Base-by-base conservation (phyloP, 306 rosid genomes). In the Fagus crenata region DNA sequence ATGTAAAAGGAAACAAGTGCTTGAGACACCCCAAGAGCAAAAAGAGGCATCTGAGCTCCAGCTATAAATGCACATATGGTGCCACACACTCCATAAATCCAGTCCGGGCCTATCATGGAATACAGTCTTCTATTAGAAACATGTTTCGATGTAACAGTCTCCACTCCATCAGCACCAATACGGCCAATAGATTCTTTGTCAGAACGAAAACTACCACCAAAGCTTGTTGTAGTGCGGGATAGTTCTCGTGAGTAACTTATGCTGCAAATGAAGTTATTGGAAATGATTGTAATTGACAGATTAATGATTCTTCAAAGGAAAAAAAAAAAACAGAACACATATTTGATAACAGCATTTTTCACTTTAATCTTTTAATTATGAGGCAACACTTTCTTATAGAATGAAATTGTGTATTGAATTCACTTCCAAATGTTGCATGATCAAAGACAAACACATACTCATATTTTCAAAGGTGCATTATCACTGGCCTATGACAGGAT, bases 11-110 rank as follows among this genome's bases (percentile, higher is more conserved):
- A 75, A 56, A 95, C 98, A 80, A 95, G 97, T 67, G 98, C 96
- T 22, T 95, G 95, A 81, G 98, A 88, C 59, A 95, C 88, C 37
- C 98, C 98, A 3, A 95, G 97, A 76, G 98, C 96, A 70, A 89
- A 95, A 37, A 92, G 95, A 51, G 97, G 97, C 98, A 95, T 95
- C 74, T 95, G 98, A 12, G 98, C 93, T 80, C 97, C 98, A 4
- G 97, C 90, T 78, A 95, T 68, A 56, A 95, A 91, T 17, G 96
- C 98, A 72, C 92, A 80, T 9, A 90, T 68, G 53, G 96, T 87
- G 11, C 98, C 98, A 53, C 81, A 41, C 49, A 87, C 86, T 71
- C 98, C 98, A 64, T 92, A 92, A 73, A 74, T 53, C 98, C 97
- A 92, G 79, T 95, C 98, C 28, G 95, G 93, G 13, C 92, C 88